phyloP scores from a whole-genome alignment of 2,329 filamentous ascomycete species.

The Arthroderma sp. region DNA sequence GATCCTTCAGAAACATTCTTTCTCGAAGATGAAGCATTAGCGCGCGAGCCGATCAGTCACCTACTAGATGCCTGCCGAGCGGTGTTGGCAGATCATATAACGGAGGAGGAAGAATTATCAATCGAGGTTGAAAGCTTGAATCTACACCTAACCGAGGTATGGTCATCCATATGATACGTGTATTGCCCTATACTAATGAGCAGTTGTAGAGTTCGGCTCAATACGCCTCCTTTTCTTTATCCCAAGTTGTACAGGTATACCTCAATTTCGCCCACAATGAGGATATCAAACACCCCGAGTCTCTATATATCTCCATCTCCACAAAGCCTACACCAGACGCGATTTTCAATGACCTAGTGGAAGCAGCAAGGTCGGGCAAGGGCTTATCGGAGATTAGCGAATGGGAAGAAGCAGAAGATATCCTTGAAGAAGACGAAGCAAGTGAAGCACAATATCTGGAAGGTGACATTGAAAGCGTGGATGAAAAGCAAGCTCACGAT shows the following conservation, averaged over 20 bases:
- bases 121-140: constrained; percentile 43
- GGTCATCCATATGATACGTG: constrained; percentile 13
- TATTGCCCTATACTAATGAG: background rate
- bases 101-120: constrained; percentile 44
- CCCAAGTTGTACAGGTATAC: constrained; percentile 47
- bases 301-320: constrained; percentile 45
- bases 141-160: constrained; percentile 45
- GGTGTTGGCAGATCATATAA: constrained; percentile 42
- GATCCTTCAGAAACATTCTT: constrained; percentile 44
- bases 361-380: constrained; percentile 43
- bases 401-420: constrained; percentile 12
- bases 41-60: constrained; percentile 38
- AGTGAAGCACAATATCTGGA: constrained; percentile 9
- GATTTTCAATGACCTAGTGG: constrained; percentile 39
- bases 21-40: constrained; percentile 42
- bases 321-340: constrained; percentile 41
- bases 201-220: constrained; percentile 36
- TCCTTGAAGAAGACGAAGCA: constrained; percentile 1
- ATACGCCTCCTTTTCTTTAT: constrained; percentile 38
- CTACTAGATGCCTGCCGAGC: constrained; percentile 45
- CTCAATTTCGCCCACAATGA: constrained; percentile 47
- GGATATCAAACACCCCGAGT: constrained; percentile 37
- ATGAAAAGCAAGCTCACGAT: constrained; percentile 12
- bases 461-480: constrained; percentile 17
- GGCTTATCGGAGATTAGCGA: constrained; percentile 35